Evolutionary conservation across 495 filamentous ascomycete species (phyloP), one percentile per base, ranked within the genome.

Genomic region (Antarctomyces pellizariae): DNA sequence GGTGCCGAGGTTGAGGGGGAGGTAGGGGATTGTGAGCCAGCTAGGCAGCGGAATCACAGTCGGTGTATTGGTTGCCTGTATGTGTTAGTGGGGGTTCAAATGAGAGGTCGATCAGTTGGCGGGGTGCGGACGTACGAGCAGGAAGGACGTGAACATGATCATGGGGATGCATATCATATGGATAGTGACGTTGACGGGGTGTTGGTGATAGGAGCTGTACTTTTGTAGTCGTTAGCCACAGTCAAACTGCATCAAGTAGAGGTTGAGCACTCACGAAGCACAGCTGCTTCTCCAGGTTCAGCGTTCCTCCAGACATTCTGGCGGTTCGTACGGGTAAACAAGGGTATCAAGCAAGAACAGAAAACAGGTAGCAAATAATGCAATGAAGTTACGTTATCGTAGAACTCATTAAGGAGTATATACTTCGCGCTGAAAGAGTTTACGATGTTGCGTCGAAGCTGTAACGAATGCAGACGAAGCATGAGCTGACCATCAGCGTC

Each of bases 121-220:
- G 16, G 25, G 20, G 25, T 15, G 18, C 11, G 29, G 41, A 39
- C 62, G 36, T 71, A 91, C 84, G 36, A 93, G 43, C 22, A 80
- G 57, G 35, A 93, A 71, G 2, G 54, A 63, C 1, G 77, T 77
- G 36, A 89, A 68, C 30, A 92, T 52, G 21, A 97, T 64, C 18
- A 75, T 41, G 1, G 86, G 86, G 5, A 97, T 83, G 44, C 77
- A 93, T 13, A 69, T 57, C 40, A 92, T 71, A 46, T 97, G 86
- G 38, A 97, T 92, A 13, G 63, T 61, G 29, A 93, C 53, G 42
- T 97, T 97, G 42, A 89, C 75, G 5, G 67, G 55, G 50, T 92
- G 73, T 46, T 75, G 71, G 47, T 97, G 86, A 47, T 97, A 93
- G 16, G 78, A 65, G 40, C 86, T 84, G 61, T 97, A 97, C 86